Percentiles rank a stretch among this genome's conserved stretches.
These are phyloP conservation scores for Coniochaeta pulveracea DNA, from an alignment of 2,329 filamentous ascomycete species.

Conservation along the genomic window DNA sequence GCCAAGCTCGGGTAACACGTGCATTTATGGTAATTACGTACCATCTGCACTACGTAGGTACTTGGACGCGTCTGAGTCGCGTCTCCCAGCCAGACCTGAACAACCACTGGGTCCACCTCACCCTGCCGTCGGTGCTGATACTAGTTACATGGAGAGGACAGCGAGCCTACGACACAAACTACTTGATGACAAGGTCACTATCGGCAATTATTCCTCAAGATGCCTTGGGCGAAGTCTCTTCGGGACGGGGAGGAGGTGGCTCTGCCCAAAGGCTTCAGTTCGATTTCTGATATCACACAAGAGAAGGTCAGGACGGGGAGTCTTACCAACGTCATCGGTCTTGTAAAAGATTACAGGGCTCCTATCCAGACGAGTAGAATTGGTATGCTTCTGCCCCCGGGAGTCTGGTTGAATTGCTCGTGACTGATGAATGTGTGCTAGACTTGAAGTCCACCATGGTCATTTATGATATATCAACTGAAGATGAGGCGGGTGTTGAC, in stretches of 20 bases:
- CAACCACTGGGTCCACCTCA: no score
- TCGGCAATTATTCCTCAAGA: not conserved
- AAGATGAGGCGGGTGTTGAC: constrained; percentile 26
- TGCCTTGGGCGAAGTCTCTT: constrained; percentile 1
- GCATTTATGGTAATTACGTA: no score
- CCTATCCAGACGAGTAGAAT: constrained; percentile 36
- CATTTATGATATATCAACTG: constrained; percentile 46
- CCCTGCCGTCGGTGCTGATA: no score
- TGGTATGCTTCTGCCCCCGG: constrained; percentile 28
- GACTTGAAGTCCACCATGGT: constrained; percentile 51
- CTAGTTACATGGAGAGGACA: no score
- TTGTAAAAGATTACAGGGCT: constrained; percentile 54
- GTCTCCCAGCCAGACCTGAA: no score
- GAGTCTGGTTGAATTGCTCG: not conserved
- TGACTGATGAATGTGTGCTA: constrained; percentile 16
- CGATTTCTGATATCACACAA: constrained; percentile 31
- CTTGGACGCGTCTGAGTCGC: no score
- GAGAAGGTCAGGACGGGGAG: constrained; percentile 16
- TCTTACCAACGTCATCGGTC: constrained; percentile 52
- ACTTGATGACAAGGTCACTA: no score
- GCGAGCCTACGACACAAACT: no score
- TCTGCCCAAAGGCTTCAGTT: constrained; percentile 21
- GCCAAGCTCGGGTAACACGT: no score
- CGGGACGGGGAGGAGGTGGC: no score
- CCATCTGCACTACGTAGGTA: no score